phyloP scores from a whole-genome alignment of 2,329 filamentous ascomycete species.

The Colletotrichum sojae region DNA sequence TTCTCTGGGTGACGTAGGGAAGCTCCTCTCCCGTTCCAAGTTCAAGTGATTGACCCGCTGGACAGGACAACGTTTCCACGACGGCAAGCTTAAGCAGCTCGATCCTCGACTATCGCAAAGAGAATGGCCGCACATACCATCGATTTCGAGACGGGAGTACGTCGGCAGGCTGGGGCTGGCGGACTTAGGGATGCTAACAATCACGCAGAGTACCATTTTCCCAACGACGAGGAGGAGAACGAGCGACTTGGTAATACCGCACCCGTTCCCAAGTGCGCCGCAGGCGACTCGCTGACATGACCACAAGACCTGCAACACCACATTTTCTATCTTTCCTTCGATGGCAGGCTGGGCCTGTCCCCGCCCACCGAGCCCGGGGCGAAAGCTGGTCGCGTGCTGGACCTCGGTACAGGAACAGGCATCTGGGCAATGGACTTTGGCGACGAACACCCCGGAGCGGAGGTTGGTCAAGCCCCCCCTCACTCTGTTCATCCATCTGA shows the following conservation, averaged over 20 bases:
- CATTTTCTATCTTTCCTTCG: constrained; percentile 63
- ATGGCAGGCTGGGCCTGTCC: constrained; percentile 42
- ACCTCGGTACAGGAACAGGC: constrained; percentile 48
- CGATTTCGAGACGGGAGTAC: constrained; percentile 44
- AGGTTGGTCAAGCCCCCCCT: constrained; percentile 38
- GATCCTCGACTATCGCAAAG: constrained; percentile 43
- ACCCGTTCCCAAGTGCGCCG: background rate
- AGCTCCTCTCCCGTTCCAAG: background rate
- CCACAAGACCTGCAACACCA: constrained; percentile 66
- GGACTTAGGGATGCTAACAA: background rate
- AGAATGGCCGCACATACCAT: constrained; percentile 41
- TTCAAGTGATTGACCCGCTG: background rate
- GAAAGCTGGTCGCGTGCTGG: constrained; percentile 42
- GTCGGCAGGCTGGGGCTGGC: background rate
- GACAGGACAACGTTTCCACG: constrained; percentile 38
- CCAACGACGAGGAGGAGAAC: constrained; percentile 41
- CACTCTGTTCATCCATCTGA: background rate
- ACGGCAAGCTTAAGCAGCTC: constrained; percentile 52
- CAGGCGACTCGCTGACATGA: background rate
- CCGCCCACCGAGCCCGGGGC: constrained; percentile 40
- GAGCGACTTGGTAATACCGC: constrained; percentile 34
- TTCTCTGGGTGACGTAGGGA: constrained; percentile 25
- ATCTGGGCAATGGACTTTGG: constrained; percentile 58
- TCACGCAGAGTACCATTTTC: constrained; percentile 39
- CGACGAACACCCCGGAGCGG: constrained; percentile 52